A percentile compares a stretch with the other conserved stretches of the same genome.
Conservation (phyloP, 345 rosid species). For the Aquilaria sinensis region DNA sequence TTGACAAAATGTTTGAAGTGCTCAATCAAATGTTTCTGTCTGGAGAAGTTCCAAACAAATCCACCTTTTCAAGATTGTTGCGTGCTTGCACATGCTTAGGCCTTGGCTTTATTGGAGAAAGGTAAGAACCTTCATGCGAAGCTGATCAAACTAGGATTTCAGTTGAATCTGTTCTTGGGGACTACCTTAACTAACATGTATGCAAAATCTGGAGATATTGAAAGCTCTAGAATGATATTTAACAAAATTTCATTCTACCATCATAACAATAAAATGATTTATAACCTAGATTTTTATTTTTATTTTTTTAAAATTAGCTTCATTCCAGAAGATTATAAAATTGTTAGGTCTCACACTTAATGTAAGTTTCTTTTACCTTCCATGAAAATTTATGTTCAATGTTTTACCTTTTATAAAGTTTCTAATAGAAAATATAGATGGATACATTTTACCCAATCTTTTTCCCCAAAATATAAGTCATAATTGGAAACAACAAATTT, state of each 20-base stretch:
- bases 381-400: no score
- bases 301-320: no score
- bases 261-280: no score
- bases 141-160: constrained; percentile 32
- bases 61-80: constrained; percentile 44
- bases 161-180: constrained; percentile 32
- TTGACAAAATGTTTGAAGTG: constrained; percentile 33
- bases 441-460: no score
- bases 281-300: no score
- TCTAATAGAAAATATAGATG: no score
- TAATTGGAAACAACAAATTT: no score
- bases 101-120: constrained; percentile 31
- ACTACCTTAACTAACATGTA: constrained; percentile 59
- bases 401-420: no score
- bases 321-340: no score
- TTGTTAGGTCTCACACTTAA: no score
- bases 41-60: constrained; percentile 32
- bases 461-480: no score
- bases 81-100: constrained; percentile 33
- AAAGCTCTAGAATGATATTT: constrained; percentile 33
- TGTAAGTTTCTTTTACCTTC: no score
- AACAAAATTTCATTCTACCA: constrained; percentile 22
- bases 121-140: constrained; percentile 58
- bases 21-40: constrained; percentile 40
- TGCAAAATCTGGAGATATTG: constrained; percentile 57